Conservation (phyloP, 805 yeast species). For the Saturnispora halmiae region DNA sequence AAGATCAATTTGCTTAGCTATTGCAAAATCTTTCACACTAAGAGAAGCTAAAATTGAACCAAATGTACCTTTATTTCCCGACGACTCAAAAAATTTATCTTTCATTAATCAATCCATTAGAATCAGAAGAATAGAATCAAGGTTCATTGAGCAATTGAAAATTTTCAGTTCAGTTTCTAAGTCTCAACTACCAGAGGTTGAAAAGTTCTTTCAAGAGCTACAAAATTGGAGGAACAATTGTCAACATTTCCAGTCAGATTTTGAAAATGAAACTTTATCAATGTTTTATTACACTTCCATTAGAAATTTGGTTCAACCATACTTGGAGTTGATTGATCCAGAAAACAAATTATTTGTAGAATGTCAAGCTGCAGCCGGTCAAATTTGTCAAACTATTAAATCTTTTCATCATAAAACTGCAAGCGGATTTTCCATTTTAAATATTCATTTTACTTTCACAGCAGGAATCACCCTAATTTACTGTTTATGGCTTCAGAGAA, state of each 20-base stretch:
- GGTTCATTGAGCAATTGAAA: slow-evolving; percentile 45
- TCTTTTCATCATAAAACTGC: slow-evolving; percentile 55
- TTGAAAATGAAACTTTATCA: slow-evolving; percentile 51
- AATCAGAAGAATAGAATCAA: slow-evolving; percentile 50
- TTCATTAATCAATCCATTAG: slow-evolving; percentile 51
- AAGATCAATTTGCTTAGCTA: slow-evolving; percentile 52
- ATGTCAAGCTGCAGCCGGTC: slow-evolving; percentile 67
- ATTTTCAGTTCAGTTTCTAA: slow-evolving; percentile 27
- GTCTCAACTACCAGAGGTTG: slow-evolving; percentile 41
- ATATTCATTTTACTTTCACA: slow-evolving; percentile 57
- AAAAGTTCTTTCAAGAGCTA: slow-evolving; percentile 42
- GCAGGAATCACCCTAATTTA: slow-evolving; percentile 62
- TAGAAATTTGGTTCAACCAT: slow-evolving; percentile 54
- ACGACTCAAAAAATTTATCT: slow-evolving; percentile 27
- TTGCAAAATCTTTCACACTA: slow-evolving; percentile 49
- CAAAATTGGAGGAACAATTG: slow-evolving; percentile 49
- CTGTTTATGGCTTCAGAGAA: slow-evolving; percentile 58
- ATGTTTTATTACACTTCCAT: slow-evolving; percentile 53
- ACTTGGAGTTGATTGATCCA: slow-evolving; percentile 51
- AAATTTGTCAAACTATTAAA: slow-evolving; percentile 54
- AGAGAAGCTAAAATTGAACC: slow-evolving; percentile 40
- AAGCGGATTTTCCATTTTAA: slow-evolving; percentile 54
- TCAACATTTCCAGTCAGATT: slow-evolving; percentile 36
- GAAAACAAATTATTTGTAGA: slow-evolving; percentile 51
- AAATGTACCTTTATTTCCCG: slow-evolving; percentile 41